phyloP scores from a whole-genome alignment of 1,284 basidiomycete genomes.

The Leccinum brunneo-olivaceum region DNA sequence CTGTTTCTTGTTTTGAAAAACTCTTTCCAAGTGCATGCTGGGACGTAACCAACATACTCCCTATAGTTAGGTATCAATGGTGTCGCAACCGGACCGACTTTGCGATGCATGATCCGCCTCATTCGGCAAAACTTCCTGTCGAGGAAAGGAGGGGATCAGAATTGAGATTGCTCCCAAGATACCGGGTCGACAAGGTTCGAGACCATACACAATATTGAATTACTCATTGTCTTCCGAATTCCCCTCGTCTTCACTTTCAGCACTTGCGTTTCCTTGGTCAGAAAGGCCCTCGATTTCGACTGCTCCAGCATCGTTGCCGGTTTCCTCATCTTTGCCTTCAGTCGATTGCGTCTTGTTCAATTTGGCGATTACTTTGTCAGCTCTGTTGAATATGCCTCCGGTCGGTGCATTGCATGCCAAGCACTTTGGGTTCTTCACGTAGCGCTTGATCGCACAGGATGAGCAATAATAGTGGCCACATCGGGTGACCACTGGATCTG shows the following conservation, averaged over 20 bases:
- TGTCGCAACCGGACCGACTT: constrained; percentile 9
- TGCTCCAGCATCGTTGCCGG: constrained; percentile 33
- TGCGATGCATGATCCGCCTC: constrained; percentile 14
- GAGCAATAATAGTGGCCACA: constrained; percentile 98
- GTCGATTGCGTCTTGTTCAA: constrained; percentile 57
- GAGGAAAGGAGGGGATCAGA: constrained; percentile 8
- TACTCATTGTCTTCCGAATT: constrained; percentile 32
- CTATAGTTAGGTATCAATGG: constrained; percentile 4
- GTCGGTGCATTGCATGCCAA: constrained; percentile 91
- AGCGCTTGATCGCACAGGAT: constrained; percentile 89
- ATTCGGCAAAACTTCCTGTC: constrained; percentile 16
- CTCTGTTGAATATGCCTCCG: constrained; percentile 90
- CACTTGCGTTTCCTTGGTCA: constrained; percentile 26
- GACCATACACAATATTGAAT: constrained; percentile 22
- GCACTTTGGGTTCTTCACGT: constrained; percentile 91
- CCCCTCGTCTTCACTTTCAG: constrained; percentile 28
- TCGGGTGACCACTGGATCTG: constrained; percentile 90
- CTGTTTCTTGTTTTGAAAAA: constrained; percentile 2
- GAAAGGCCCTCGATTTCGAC: constrained; percentile 62
- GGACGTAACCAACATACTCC: constrained; percentile 6
- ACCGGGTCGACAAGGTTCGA: constrained; percentile 15
- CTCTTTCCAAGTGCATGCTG: constrained; percentile 5
- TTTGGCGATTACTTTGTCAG: constrained; percentile 77
- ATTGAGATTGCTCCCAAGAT: constrained; percentile 17
- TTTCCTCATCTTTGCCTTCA: constrained; percentile 39